Evolutionary conservation across 1,139 yeast species (phyloP), one percentile per base, ranked within the genome.

Genomic region (Debaryomyces coudertii): DNA sequence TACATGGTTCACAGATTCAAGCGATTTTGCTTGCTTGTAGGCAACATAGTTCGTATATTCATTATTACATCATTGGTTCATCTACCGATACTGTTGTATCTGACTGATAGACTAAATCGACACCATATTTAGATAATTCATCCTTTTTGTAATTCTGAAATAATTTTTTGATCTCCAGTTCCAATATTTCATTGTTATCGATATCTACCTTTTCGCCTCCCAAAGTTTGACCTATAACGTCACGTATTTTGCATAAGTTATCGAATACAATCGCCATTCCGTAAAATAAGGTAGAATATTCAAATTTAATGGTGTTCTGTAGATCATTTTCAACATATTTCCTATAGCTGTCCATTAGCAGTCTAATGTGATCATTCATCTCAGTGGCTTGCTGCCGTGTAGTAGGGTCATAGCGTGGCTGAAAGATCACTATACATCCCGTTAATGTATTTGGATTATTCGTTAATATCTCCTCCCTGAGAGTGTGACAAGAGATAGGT

Each of bases 221-320:
- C 4, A 23, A 6, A 11, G 22, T 28, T 36, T 40, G 24, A 15
- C 20, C 18, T 9, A 43, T 33, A 9, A 22, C 33, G 14, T 43
- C 38, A 33, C 25, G 22, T 7, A 43, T 20, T 12, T 28, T 31
- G 25, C 23, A 12, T 27, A 44, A 30, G 29, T 40, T 36, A 11
- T 23, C 34, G 18, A 53, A 50, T n/a, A 45, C 43, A 11, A 54
- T 47, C 3, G 55, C 44, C 9, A 54, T 28, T 5, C 57, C 57
- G 25, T 46, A 44, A 31, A 52, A 48, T 11, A 50, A 36, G 2
- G 42, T 33, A 25, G 45, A 45, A 34, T 51, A 55, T 18, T 38
- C 49, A 30, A 44, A 39, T 12, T 34, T 42, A 11, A 54, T 40
- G 2, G 29, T 36, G 9, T 49, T 47, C 9, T 40, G 39, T 20